phyloP scores from a whole-genome alignment of 1,284 basidiomycete species.

The Malassezia equina region DNA sequence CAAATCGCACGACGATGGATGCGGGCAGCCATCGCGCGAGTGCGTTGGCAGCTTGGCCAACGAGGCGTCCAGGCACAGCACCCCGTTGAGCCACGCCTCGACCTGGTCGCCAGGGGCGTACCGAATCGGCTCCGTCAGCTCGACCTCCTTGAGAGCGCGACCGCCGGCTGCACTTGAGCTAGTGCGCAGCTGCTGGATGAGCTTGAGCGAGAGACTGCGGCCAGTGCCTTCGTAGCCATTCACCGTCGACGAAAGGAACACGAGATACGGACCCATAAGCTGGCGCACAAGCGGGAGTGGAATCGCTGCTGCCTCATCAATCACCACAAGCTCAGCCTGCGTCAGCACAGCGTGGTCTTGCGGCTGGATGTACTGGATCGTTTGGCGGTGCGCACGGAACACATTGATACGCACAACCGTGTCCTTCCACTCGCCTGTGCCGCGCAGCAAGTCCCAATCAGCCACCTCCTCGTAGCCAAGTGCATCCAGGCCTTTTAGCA shows the following conservation, averaged over 20 bases:
- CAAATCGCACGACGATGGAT: slow-evolving; percentile 84
- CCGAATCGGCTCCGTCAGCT: slow-evolving; percentile 87
- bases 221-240: slow-evolving; percentile 99
- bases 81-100: slow-evolving; percentile 84
- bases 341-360: slow-evolving; percentile 93
- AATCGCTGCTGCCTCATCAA: slow-evolving; percentile 97
- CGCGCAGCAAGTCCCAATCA: slow-evolving; percentile 91
- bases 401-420: slow-evolving; percentile 92
- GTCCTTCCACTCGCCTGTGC: slow-evolving; percentile 91
- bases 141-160: slow-evolving; percentile 80
- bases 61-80: slow-evolving; percentile 71
- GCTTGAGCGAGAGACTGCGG: slow-evolving; percentile 89
- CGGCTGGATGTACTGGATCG: slow-evolving; percentile 72
- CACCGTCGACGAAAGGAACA: slow-evolving; percentile 96
- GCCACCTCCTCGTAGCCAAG: slow-evolving; percentile 94
- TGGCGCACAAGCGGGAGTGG: slow-evolving; percentile 88
- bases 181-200: slow-evolving; percentile 88
- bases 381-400: slow-evolving; percentile 55
- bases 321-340: slow-evolving; percentile 93
- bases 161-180: slow-evolving; percentile 52
- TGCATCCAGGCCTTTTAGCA: slow-evolving; percentile 91
- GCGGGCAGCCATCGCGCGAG: slow-evolving; percentile 53
- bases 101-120: slow-evolving; percentile 78
- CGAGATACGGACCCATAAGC: slow-evolving; percentile 90
- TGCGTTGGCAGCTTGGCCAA: slow-evolving; percentile 20